phyloP scores from a whole-genome alignment of 208 protist species.

The Leishmania mexicana region DNA sequence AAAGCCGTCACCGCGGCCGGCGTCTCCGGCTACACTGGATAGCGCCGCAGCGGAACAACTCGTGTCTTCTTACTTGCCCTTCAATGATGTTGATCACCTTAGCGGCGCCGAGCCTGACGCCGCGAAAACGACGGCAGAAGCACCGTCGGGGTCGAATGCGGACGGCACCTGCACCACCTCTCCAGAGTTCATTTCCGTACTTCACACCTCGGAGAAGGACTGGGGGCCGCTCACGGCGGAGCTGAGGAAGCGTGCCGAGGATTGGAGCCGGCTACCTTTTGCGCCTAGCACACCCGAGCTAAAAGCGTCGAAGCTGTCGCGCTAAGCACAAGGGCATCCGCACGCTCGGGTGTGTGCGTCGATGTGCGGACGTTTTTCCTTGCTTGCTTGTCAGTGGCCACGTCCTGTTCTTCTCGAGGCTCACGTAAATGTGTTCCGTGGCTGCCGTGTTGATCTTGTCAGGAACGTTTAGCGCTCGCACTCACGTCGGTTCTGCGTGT shows the following conservation, averaged over 20 bases:
- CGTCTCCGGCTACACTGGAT: background rate
- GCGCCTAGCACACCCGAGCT: background rate
- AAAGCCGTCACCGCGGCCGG: background rate
- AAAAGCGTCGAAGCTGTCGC: background rate
- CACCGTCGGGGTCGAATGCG: background rate
- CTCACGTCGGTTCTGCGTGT: background rate
- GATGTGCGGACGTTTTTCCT: background rate
- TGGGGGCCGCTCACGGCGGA: conserved; percentile 14
- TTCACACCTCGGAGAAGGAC: conserved; percentile 3
- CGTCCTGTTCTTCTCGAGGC: background rate
- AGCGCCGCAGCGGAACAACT: conserved; percentile 15
- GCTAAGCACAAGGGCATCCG: background rate
- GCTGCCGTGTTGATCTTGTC: background rate
- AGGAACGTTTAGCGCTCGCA: background rate
- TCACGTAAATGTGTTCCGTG: background rate
- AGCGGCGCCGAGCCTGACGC: background rate
- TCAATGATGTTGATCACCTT: conserved; percentile 17
- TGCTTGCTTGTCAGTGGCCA: background rate
- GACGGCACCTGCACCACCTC: background rate
- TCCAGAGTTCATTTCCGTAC: conserved; percentile 9
- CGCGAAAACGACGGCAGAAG: background rate
- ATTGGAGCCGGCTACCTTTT: conserved; percentile 5
- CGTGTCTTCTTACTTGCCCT: conserved; percentile 26
- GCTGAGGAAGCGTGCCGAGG: background rate
- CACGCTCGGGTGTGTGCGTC: background rate